Evolutionary conservation across 2,329 filamentous ascomycete species (phyloP).

Genomic region (Lasiodiplodia sp.): DNA sequence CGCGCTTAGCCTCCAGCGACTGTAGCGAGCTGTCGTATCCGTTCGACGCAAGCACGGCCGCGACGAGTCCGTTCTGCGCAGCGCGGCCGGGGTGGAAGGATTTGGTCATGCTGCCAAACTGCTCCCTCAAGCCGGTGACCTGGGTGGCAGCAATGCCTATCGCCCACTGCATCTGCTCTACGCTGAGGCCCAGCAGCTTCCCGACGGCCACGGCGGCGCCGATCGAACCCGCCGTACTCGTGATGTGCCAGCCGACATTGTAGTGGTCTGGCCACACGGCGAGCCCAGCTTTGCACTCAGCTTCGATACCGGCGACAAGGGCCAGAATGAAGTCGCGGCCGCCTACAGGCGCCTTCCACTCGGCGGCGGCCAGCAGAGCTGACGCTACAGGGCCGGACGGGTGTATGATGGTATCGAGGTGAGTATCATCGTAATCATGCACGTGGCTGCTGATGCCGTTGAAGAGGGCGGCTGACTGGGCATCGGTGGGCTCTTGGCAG

Average conservation of each 20-base stretch:
- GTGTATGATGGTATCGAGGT: constrained; percentile 64
- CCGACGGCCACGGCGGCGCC: constrained; percentile 61
- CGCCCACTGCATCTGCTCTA: constrained; percentile 55
- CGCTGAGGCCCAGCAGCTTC: constrained; percentile 54
- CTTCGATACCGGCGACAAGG: constrained; percentile 60
- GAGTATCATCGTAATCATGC: constrained; percentile 65
- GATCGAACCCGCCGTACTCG: constrained; percentile 59
- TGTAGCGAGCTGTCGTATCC: constrained; percentile 58
- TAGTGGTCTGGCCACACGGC: constrained; percentile 63
- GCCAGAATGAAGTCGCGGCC: constrained; percentile 60
- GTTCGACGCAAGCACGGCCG: constrained; percentile 54
- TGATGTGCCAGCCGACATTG: constrained; percentile 65
- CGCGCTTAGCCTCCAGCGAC: constrained; percentile 60
- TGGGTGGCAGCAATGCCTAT: constrained; percentile 63
- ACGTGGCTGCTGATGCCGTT: constrained; percentile 65
- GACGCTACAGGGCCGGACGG: constrained; percentile 60
- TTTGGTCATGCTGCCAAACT: constrained; percentile 65
- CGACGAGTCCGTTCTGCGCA: constrained; percentile 60
- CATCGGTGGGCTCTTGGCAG: constrained; percentile 45
- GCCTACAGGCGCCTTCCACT: constrained; percentile 50
- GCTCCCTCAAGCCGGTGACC: constrained; percentile 61
- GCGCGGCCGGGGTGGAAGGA: constrained; percentile 63
- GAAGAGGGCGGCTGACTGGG: constrained; percentile 59
- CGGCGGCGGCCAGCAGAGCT: constrained; percentile 58
- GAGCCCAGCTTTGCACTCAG: constrained; percentile 60